Evolutionary conservation across 1,284 basidiomycete genomes (phyloP).

Genomic region (Puccinia triticina): DNA sequence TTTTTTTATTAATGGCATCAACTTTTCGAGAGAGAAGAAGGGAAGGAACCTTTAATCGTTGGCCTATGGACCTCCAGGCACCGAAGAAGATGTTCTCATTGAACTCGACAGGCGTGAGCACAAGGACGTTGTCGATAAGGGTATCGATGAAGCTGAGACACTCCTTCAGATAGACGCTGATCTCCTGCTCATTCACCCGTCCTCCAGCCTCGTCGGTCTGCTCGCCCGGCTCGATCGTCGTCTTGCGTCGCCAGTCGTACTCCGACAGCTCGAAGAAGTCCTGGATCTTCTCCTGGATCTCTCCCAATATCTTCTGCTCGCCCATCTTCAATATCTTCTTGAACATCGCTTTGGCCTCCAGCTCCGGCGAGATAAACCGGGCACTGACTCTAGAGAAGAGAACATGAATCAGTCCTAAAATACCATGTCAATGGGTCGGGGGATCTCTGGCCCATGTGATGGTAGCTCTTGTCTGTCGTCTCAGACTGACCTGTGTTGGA

Average conservation of each 20-base stretch:
- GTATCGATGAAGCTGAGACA: conserved; percentile 94
- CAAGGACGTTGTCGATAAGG: conserved; percentile 87
- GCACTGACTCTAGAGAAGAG: not conserved
- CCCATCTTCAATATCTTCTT: conserved; percentile 59
- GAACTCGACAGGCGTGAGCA: conserved; percentile 72
- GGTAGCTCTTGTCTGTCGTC: not conserved
- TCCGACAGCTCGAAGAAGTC: conserved; percentile 93
- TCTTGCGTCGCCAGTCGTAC: conserved; percentile 84
- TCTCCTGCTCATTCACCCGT: not conserved
- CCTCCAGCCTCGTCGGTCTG: not conserved
- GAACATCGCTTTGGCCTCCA: conserved; percentile 47
- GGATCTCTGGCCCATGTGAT: not conserved
- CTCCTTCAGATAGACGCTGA: conserved; percentile 88
- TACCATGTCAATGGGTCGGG: too few relatives aligned
- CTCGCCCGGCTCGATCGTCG: conserved; percentile 60
- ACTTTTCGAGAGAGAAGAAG: not conserved
- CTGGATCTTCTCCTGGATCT: conserved; percentile 90
- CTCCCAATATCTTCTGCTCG: conserved; percentile 74
- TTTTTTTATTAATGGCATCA: not conserved
- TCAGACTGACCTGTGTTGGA: conserved; percentile 62
- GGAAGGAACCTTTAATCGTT: conserved; percentile 75
- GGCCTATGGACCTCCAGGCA: conserved; percentile 81
- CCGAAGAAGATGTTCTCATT: conserved; percentile 85
- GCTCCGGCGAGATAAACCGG: not conserved
- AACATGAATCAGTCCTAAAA: too few relatives aligned